A percentile compares a stretch with the other conserved stretches of the same genome.
phyloP scores from a whole-genome alignment of 1,284 basidiomycete species.

The Cerioporus squamosus region DNA sequence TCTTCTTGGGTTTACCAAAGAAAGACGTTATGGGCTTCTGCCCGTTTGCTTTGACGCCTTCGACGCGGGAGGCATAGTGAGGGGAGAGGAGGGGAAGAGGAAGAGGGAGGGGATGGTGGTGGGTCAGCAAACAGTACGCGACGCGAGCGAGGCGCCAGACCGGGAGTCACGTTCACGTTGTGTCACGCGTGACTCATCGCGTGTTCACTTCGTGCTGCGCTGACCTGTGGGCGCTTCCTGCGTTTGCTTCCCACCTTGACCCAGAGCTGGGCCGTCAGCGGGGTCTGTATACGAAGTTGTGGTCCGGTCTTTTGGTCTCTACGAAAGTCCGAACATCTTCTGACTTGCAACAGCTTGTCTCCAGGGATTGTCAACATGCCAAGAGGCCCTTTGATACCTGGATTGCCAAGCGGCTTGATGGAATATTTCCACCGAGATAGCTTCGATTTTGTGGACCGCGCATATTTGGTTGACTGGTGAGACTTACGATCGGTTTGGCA shows the following conservation, averaged over 20 bases:
- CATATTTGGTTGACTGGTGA: conserved; percentile 44
- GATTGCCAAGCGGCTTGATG: background rate
- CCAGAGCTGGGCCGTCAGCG: too few relatives aligned
- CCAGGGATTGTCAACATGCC: background rate
- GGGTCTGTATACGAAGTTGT: too few relatives aligned
- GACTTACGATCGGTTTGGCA: background rate
- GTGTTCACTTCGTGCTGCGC: background rate
- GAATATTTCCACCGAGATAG: conserved; percentile 36
- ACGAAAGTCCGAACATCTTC: background rate
- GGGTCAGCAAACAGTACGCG: conserved; percentile 4
- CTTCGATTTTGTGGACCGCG: conserved; percentile 51
- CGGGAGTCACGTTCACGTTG: conserved; percentile 29
- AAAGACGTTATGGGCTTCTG: conserved; percentile 63
- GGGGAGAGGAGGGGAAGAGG: conserved; percentile 4
- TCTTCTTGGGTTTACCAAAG: conserved; percentile 43
- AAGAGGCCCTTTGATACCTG: background rate
- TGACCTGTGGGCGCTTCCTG: too few relatives aligned
- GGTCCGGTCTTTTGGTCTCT: background rate
- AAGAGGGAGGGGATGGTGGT: conserved; percentile 1
- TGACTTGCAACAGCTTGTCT: background rate
- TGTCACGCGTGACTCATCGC: conserved; percentile 26
- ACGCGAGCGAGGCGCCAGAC: conserved; percentile 19
- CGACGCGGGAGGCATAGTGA: conserved; percentile 52
- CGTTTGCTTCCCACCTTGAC: too few relatives aligned
- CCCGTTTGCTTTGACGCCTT: conserved; percentile 40